Evolutionary conservation across 495 filamentous ascomycete species (phyloP).

Genomic region (Aspergillus nidulans): DNA sequence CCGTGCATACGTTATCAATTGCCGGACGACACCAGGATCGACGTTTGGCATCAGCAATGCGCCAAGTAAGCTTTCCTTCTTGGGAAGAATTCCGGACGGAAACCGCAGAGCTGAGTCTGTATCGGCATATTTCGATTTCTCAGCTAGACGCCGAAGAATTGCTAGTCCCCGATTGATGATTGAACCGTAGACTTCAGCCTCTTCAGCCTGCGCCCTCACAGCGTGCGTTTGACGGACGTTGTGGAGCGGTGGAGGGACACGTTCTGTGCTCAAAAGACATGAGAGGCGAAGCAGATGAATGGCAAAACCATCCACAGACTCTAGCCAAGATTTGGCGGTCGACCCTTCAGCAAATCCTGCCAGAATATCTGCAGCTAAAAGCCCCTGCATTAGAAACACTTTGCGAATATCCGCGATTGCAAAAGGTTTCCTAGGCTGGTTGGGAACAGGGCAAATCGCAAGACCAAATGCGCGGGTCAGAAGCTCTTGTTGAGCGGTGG

Average conservation of each 20-base stretch:
- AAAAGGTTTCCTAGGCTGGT: constrained; percentile 49
- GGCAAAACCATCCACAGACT: constrained; percentile 80
- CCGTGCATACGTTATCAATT: constrained; percentile 67
- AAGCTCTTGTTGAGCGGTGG: constrained; percentile 65
- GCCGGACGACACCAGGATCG: constrained; percentile 59
- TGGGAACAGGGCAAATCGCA: constrained; percentile 78
- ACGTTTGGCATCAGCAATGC: constrained; percentile 61
- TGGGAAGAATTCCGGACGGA: constrained; percentile 62
- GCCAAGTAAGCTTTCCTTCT: constrained; percentile 64
- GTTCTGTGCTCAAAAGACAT: constrained; percentile 61
- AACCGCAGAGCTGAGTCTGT: constrained; percentile 39
- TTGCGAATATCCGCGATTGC: constrained; percentile 74
- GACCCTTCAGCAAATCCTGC: constrained; percentile 65
- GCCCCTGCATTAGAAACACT: constrained; percentile 82
- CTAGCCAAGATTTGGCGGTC: constrained; percentile 77
- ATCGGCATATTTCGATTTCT: constrained; percentile 65
- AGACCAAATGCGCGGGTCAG: constrained; percentile 86
- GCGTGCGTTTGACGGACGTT: constrained; percentile 30
- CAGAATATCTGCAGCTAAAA: constrained; percentile 87
- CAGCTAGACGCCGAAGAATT: constrained; percentile 63
- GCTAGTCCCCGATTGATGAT: constrained; percentile 68
- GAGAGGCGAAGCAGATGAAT: constrained; percentile 70
- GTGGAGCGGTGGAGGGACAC: constrained; percentile 30
- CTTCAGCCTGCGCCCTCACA: constrained; percentile 33
- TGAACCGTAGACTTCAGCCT: constrained; percentile 43